Base-by-base conservation (phyloP, 176 grass and related monocot species). In the Luzula sylvatica region DNA sequence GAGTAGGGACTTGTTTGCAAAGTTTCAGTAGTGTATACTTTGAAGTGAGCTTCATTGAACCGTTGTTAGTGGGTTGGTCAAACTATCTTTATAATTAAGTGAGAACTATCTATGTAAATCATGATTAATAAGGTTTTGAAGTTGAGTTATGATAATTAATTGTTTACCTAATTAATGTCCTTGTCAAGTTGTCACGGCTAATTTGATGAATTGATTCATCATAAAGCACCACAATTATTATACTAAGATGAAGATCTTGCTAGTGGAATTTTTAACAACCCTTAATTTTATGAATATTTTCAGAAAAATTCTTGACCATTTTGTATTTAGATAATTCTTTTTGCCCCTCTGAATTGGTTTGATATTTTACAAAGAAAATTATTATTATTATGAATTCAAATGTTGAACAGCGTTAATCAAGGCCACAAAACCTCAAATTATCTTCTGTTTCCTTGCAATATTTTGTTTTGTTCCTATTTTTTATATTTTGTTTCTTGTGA, bases 391-490 rank as follows among this genome's bases (percentile, higher is more conserved):
- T 32, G 19, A 18, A 32, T 56, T 13, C 8, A 58, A 58, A 41
- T 58, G 23, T 23, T 21, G 17, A 58, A 42, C n/a, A 44, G 4
- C 56, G 32, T 15, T 15, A 60, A 60, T 60, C 56, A 60, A 43
- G 56, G 56, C 19, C 15, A 42, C 38, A 43, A 60, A 60, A 23
- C 56, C 56, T 60, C 56, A 14, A 42, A 13, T 39, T 25, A 2
- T 15, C 2, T 25, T 53, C 24, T 30, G 21, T 55, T 32, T 55
- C 52, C 52, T 30, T 61, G 2, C 15, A 63, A 29, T 29, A 7
- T 29, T 63, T 63, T 46, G 24, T n/a, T 14, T 46, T 46, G 4
- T 46, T n/a, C 15, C 43, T 4, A 46, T 30, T 3, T 22, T 19
- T 59, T n/a, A n/a, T 7, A 35, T 35, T 35, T 35, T 35, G 30